phyloP scores from a whole-genome alignment of 2,329 filamentous ascomycete species.

The Trichoderma koningiopsis region DNA sequence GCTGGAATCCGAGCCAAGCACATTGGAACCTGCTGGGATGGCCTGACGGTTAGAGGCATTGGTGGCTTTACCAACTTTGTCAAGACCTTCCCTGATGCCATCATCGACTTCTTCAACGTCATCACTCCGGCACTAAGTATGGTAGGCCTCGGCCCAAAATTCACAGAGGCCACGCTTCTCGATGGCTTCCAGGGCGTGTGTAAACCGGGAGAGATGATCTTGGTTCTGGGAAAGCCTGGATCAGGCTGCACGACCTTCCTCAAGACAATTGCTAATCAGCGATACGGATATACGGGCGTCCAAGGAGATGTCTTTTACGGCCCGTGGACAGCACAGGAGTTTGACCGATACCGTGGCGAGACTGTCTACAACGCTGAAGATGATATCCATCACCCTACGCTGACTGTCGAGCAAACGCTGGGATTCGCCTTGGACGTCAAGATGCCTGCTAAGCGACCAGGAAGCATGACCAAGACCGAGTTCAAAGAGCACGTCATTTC shows the following conservation, averaged over 20 bases:
- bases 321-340: slow-evolving; percentile 69
- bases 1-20: slow-evolving; percentile 81
- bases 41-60: slow-evolving; percentile 73
- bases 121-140: slow-evolving; percentile 64
- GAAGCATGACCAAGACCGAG: slow-evolving; percentile 68
- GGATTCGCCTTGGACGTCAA: slow-evolving; percentile 84
- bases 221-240: slow-evolving; percentile 78
- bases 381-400: slow-evolving; percentile 79
- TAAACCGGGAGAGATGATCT: slow-evolving; percentile 83
- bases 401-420: slow-evolving; percentile 86
- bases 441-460: slow-evolving; percentile 76
- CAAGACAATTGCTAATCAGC: slow-evolving; percentile 68
- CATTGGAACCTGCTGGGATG: slow-evolving; percentile 78
- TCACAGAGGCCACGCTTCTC: slow-evolving; percentile 71
- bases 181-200: slow-evolving; percentile 70
- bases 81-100: slow-evolving; percentile 75
- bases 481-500: slow-evolving; percentile 78
- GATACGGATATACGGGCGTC: slow-evolving; percentile 56
- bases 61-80: slow-evolving; percentile 74
- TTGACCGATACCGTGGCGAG: slow-evolving; percentile 76
- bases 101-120: slow-evolving; percentile 76
- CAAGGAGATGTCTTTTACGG: slow-evolving; percentile 76
- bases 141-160: slow-evolving; percentile 67
- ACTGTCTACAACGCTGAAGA: slow-evolving; percentile 80
- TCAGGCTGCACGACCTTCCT: slow-evolving; percentile 71